A percentile compares a stretch with the other conserved stretches of the same genome.
Conservation (phyloP, 163 green algal species). For the Prototheca cutis region DNA sequence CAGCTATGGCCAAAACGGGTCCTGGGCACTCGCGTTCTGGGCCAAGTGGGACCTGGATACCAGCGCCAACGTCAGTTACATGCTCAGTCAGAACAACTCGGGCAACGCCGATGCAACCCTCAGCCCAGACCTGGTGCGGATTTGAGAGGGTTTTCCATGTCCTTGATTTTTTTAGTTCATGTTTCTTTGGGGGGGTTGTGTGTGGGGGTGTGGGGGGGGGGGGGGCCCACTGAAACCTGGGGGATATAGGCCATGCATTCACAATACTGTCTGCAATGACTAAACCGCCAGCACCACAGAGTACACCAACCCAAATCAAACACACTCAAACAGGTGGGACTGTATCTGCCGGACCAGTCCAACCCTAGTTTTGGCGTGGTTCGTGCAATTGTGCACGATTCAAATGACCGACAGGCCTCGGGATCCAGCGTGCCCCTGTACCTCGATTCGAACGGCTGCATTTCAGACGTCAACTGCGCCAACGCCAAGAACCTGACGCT, state of each 20-base stretch:
- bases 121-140: too few relatives aligned
- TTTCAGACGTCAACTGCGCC: neutral
- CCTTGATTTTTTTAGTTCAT: too few relatives aligned
- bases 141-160: too few relatives aligned
- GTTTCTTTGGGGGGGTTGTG: too few relatives aligned
- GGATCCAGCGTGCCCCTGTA: constrained; percentile 9
- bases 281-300: too few relatives aligned
- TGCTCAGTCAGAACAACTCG: constrained; percentile 8
- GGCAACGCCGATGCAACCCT: neutral
- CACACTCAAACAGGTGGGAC: constrained; percentile 9
- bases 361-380: constrained; percentile 17
- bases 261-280: too few relatives aligned
- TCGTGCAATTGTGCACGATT: constrained; percentile 17
- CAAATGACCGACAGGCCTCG: neutral
- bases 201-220: too few relatives aligned
- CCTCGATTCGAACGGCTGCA: constrained; percentile 26
- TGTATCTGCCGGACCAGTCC: constrained; percentile 10
- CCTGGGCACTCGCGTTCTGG: constrained; percentile 21
- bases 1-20: constrained; percentile 16
- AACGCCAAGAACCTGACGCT: neutral
- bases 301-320: too few relatives aligned
- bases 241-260: too few relatives aligned
- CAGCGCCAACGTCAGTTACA: constrained; percentile 7
- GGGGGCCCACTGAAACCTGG: too few relatives aligned
- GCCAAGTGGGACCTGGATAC: neutral